phyloP scores from a whole-genome alignment of 257 asterid genomes.

The Przewalskia tangutica region DNA sequence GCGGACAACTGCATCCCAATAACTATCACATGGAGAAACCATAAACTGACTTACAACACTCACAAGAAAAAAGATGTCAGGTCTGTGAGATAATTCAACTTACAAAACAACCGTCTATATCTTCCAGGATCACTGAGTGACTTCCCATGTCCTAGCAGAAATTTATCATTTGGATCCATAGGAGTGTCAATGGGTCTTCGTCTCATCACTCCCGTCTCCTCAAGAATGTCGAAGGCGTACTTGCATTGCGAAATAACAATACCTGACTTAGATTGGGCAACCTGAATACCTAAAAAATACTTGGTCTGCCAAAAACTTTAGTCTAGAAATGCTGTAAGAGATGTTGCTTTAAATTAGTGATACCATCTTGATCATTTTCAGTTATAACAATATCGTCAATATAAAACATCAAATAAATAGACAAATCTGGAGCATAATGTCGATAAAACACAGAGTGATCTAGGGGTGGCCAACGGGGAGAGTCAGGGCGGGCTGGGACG shows the following conservation, averaged over 20 bases:
- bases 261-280: background rate
- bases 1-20: no score
- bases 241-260: no score
- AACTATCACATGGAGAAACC: background rate
- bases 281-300: background rate
- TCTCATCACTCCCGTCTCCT: background rate
- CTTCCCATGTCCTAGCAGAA: background rate
- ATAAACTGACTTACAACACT: background rate
- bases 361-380: no score
- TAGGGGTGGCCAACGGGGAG: no score
- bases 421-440: no score
- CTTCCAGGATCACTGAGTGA: background rate
- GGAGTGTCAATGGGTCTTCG: background rate
- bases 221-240: background rate
- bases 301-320: no score
- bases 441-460: no score
- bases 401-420: no score
- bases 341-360: no score
- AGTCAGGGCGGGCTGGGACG: no score
- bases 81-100: background rate
- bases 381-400: no score
- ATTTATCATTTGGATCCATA: background rate
- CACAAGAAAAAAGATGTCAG: background rate
- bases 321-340: no score
- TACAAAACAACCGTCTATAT: background rate